These are phyloP conservation scores for Zostera marina DNA, from an alignment of 116 monocot genomes.

Conservation along the genomic window DNA sequence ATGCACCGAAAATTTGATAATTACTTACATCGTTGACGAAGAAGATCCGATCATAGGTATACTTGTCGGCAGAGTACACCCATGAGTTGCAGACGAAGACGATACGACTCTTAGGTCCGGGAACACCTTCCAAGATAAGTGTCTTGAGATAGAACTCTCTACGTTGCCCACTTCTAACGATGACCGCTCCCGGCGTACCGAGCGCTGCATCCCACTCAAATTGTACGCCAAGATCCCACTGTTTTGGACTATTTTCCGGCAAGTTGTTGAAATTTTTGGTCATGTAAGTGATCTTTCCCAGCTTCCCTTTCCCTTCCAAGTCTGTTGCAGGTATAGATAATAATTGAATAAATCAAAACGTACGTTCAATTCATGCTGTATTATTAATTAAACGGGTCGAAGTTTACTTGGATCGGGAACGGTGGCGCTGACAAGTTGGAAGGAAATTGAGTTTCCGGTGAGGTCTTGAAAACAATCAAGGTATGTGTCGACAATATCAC, in stretches of 20 bases:
- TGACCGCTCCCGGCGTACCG: slow-evolving; percentile 1
- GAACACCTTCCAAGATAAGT: no score
- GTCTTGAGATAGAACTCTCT: slow-evolving; percentile 3
- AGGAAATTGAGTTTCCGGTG: slow-evolving; percentile 25
- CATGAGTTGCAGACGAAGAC: slow-evolving; percentile 5
- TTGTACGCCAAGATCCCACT: neutral
- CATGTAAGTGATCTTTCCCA: no score
- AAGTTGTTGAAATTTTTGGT: neutral
- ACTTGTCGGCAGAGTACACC: neutral
- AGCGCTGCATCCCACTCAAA: neutral
- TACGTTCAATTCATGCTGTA: no score
- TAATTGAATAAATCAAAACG: no score
- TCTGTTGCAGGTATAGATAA: no score
- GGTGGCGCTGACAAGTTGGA: slow-evolving; percentile 12
- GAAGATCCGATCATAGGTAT: slow-evolving; percentile 4
- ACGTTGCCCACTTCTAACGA: slow-evolving; percentile 1
- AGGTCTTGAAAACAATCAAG: slow-evolving; percentile 31
- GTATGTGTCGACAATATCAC: slow-evolving; percentile 27
- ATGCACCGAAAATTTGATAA: no score
- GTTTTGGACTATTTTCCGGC: neutral
- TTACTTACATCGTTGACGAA: slow-evolving; percentile 3
- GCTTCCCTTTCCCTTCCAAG: no score
- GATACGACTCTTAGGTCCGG: neutral
- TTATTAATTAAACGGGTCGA: no score
- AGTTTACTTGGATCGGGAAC: slow-evolving; percentile 31